A percentile compares a stretch with the other conserved stretches of the same genome.
phyloP scores from a whole-genome alignment of 2,329 filamentous ascomycete genomes.

The Microdochium nivale region DNA sequence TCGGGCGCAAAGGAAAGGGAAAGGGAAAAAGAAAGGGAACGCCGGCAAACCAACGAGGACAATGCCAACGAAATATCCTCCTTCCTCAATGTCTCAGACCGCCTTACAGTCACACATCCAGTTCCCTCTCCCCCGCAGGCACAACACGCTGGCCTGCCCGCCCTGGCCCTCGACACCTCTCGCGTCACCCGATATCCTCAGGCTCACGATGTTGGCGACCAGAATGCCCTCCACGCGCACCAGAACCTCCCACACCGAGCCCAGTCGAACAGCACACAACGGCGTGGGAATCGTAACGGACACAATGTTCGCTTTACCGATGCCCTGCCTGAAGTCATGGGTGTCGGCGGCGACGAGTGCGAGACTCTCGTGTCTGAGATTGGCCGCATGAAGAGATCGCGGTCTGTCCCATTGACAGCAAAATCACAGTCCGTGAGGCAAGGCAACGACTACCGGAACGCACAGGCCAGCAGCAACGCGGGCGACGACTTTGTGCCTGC shows the following conservation, averaged over 20 bases:
- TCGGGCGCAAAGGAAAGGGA: conserved; percentile 26
- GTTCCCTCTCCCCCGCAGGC: conserved; percentile 28
- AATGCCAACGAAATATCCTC: conserved; percentile 45
- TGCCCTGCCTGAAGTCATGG: conserved; percentile 70
- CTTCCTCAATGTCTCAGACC: conserved; percentile 50
- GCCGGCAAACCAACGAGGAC: conserved; percentile 27
- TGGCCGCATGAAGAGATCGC: conserved; percentile 43
- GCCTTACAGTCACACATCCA: conserved; percentile 42
- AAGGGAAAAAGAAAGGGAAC: conserved; percentile 24
- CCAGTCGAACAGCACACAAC: conserved; percentile 34
- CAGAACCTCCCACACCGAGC: conserved; percentile 34
- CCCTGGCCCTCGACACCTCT: conserved; percentile 45
- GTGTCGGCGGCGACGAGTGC: conserved; percentile 84
- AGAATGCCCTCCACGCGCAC: not conserved
- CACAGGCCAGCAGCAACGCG: conserved; percentile 15
- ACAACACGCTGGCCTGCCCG: conserved; percentile 21
- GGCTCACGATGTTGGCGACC: conserved; percentile 16
- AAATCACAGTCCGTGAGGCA: conserved; percentile 21
- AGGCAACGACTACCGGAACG: conserved; percentile 14
- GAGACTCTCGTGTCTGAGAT: conserved; percentile 66
- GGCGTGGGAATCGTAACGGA: conserved; percentile 48
- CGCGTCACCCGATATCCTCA: conserved; percentile 47
- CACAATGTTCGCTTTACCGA: conserved; percentile 68
- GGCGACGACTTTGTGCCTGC: conserved; percentile 42
- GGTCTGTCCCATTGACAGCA: conserved; percentile 22